Evolutionary conservation across 129 eudicot species (phyloP).

Genomic region (Flaveria ramosissima): DNA sequence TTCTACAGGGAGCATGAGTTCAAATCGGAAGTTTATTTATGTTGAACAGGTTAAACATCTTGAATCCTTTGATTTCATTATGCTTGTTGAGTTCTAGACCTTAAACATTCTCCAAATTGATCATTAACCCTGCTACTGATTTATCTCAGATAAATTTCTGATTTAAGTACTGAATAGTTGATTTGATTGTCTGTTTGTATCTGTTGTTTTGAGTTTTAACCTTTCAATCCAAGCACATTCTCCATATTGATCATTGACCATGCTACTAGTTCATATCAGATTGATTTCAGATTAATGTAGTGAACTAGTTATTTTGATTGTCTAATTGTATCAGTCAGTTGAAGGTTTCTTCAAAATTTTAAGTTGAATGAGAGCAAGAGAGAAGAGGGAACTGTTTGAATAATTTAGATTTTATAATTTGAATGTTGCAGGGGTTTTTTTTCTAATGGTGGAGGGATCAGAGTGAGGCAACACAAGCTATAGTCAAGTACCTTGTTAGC

Average conservation of each 20-base stretch:
- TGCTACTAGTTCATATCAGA: too few relatives aligned
- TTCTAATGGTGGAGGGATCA: slow-evolving; percentile 91
- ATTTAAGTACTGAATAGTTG: slow-evolving; percentile 35
- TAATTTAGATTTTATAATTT: too few relatives aligned
- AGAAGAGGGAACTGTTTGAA: too few relatives aligned
- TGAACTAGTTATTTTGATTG: slow-evolving; percentile 1
- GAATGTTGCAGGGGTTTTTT: slow-evolving; percentile 65
- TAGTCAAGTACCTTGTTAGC: slow-evolving; percentile 57
- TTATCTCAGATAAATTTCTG: background rate
- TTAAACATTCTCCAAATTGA: background rate
- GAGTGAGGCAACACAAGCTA: slow-evolving; percentile 56
- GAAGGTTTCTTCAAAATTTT: background rate
- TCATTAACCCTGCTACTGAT: background rate
- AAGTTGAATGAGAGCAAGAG: background rate
- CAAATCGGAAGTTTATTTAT: slow-evolving; percentile 71
- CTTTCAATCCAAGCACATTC: background rate
- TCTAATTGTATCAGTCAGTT: background rate
- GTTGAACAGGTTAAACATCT: slow-evolving; percentile 67
- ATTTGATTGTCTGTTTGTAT: background rate
- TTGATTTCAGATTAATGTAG: background rate
- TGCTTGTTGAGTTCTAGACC: background rate
- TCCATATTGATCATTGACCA: background rate
- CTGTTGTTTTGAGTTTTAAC: slow-evolving; percentile 3
- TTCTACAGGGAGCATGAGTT: slow-evolving; percentile 51
- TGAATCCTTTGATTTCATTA: background rate